Conservation (phyloP, 2,329 filamentous ascomycete species). For the Alternaria conjuncta region DNA sequence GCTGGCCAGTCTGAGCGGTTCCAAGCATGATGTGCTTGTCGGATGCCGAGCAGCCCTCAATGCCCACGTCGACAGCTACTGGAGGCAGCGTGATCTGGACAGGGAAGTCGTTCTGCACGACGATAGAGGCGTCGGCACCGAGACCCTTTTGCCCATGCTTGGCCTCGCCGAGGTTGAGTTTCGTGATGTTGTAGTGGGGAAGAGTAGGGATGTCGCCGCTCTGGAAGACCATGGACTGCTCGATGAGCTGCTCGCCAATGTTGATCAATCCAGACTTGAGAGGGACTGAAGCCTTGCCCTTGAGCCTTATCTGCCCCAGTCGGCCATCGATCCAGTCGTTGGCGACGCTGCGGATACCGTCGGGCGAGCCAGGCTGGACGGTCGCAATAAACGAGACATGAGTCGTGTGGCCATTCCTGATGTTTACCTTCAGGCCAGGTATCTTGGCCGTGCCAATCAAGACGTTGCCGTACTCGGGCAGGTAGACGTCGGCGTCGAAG, state of each 20-base stretch:
- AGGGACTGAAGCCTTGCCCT: constrained; percentile 74
- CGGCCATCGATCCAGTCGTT: constrained; percentile 88
- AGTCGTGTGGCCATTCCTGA: constrained; percentile 79
- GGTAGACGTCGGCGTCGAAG: constrained; percentile 75
- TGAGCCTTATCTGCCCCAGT: constrained; percentile 72
- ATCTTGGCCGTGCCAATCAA: constrained; percentile 78
- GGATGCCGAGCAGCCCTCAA: constrained; percentile 76
- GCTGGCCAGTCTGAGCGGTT: constrained; percentile 70
- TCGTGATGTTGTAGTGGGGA: constrained; percentile 82
- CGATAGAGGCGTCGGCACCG: constrained; percentile 78
- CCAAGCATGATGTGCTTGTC: constrained; percentile 81
- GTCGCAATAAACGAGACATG: constrained; percentile 80
- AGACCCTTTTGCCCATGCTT: constrained; percentile 67
- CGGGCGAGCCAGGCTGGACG: constrained; percentile 75
- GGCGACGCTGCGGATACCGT: constrained; percentile 78
- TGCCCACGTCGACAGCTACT: constrained; percentile 82
- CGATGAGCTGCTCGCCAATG: constrained; percentile 77
- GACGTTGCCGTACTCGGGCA: constrained; percentile 82
- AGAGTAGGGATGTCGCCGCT: constrained; percentile 74
- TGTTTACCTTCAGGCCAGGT: constrained; percentile 75
- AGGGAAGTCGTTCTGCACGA: constrained; percentile 77
- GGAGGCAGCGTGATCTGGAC: constrained; percentile 77
- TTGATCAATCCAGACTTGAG: constrained; percentile 81
- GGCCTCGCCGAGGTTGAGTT: constrained; percentile 79
- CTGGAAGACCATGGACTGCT: constrained; percentile 79